A percentile compares a stretch with the other conserved stretches of the same genome.
These are phyloP conservation scores for Cylindrodendrum hubeiense DNA, from an alignment of 2,329 filamentous ascomycete species.

Conservation along the genomic window DNA sequence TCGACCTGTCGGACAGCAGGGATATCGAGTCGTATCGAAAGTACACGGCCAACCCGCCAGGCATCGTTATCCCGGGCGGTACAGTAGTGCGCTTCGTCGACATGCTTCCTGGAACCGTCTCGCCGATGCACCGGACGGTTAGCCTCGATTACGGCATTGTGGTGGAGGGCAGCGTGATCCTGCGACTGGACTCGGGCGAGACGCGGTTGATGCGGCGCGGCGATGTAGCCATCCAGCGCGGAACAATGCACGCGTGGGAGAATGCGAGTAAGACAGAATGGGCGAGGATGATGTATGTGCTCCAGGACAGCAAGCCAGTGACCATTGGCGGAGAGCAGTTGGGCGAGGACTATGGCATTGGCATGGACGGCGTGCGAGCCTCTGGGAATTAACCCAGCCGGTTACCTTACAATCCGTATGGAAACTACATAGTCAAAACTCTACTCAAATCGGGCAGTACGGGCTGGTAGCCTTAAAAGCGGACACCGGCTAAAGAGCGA, in stretches of 20 bases:
- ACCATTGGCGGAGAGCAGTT: constrained; percentile 9
- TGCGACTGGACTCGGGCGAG: constrained; percentile 63
- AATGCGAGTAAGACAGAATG: constrained; percentile 59
- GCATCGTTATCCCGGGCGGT: constrained; percentile 49
- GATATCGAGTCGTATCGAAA: constrained; percentile 30
- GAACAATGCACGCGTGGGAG: constrained; percentile 67
- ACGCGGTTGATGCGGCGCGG: constrained; percentile 57
- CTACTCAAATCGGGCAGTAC: too few relatives aligned
- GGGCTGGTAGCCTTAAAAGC: too few relatives aligned
- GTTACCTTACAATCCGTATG: too few relatives aligned
- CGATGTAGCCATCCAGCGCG: constrained; percentile 67
- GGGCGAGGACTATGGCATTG: constrained; percentile 30
- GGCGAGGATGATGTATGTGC: constrained; percentile 58
- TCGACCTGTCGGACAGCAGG: constrained; percentile 22
- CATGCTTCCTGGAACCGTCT: constrained; percentile 52
- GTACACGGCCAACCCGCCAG: constrained; percentile 25
- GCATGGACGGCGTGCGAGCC: constrained; percentile 23
- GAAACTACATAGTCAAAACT: too few relatives aligned
- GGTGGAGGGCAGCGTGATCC: constrained; percentile 65
- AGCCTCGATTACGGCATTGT: constrained; percentile 68
- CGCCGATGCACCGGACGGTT: constrained; percentile 59
- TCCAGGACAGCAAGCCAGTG: constrained; percentile 37
- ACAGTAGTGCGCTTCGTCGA: constrained; percentile 62
- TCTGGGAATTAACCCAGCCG: constrained; percentile 15
- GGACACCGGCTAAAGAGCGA: too few relatives aligned